Percentiles rank a stretch among this genome's conserved stretches.
Conservation (phyloP, 495 filamentous ascomycete species). For the Aspergillus biplanus region DNA sequence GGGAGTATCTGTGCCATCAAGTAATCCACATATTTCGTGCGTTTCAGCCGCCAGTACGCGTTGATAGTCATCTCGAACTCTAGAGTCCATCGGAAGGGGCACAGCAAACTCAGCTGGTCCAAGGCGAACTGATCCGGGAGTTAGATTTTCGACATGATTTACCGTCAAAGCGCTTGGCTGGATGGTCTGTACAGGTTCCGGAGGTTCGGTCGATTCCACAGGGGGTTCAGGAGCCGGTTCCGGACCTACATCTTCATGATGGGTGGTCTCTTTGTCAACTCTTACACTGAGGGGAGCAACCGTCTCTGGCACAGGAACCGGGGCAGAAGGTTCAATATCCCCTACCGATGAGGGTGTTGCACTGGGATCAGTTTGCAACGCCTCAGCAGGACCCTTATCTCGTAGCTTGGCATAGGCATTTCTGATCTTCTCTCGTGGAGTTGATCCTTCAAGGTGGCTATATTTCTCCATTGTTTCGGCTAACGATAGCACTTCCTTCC, state of each 20-base stretch:
- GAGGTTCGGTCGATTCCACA: slow-evolving; percentile 27
- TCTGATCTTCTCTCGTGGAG: slow-evolving; percentile 36
- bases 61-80: slow-evolving; percentile 50
- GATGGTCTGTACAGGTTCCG: slow-evolving; percentile 39
- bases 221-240: slow-evolving; percentile 24
- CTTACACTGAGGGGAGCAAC: slow-evolving; percentile 45
- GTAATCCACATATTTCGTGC: slow-evolving; percentile 32
- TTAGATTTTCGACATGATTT: slow-evolving; percentile 30
- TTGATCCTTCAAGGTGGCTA: slow-evolving; percentile 33
- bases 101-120: slow-evolving; percentile 49
- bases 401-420: slow-evolving; percentile 35
- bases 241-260: slow-evolving; percentile 10
- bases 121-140: slow-evolving; percentile 45
- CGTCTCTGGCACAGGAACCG: slow-evolving; percentile 35
- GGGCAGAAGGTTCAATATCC: slow-evolving; percentile 43
- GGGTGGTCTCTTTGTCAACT: slow-evolving; percentile 31
- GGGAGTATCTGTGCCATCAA: slow-evolving; percentile 24
- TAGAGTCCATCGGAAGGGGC: slow-evolving; percentile 50
- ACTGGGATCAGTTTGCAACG: slow-evolving; percentile 27
- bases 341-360: slow-evolving; percentile 47
- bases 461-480: slow-evolving; percentile 34
- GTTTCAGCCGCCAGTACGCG: slow-evolving; percentile 33
- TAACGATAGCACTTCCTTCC: slow-evolving; percentile 21
- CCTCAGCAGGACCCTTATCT: slow-evolving; percentile 13
- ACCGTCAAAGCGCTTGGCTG: slow-evolving; percentile 47